Percentiles rank a stretch among this genome's conserved stretches.
These are phyloP conservation scores for Penicillium sp. DNA, from an alignment of 2,329 filamentous ascomycete genomes.

Conservation along the genomic window DNA sequence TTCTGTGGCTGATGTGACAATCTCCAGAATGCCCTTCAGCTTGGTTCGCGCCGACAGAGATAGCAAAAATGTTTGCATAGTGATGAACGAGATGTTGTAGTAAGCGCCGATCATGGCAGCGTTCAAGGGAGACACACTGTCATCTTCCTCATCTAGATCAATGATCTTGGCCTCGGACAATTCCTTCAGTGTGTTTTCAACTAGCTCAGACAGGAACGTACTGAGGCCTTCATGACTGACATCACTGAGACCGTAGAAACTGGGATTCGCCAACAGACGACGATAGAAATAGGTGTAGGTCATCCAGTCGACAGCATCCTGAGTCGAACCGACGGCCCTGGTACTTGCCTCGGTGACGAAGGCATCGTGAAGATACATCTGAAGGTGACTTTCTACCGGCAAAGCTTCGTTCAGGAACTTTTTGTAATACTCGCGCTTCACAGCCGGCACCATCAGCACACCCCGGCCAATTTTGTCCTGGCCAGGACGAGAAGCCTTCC, in stretches of 20 bases:
- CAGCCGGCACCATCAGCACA: slow-evolving; percentile 91
- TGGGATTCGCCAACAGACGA: slow-evolving; percentile 87
- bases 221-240: slow-evolving; percentile 90
- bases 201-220: slow-evolving; percentile 85
- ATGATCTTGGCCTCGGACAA: slow-evolving; percentile 90
- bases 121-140: slow-evolving; percentile 81
- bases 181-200: slow-evolving; percentile 87
- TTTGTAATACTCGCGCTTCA: slow-evolving; percentile 96
- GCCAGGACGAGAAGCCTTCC: slow-evolving; percentile 74
- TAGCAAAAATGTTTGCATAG: slow-evolving; percentile 96
- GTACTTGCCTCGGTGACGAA: slow-evolving; percentile 97
- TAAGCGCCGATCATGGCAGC: slow-evolving; percentile 97
- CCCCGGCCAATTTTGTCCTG: slow-evolving; percentile 77
- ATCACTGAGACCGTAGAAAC: slow-evolving; percentile 86
- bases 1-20: slow-evolving; percentile 92
- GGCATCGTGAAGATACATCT: slow-evolving; percentile 86
- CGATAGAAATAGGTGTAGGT: slow-evolving; percentile 99
- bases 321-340: slow-evolving; percentile 88
- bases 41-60: slow-evolving; percentile 85
- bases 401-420: slow-evolving; percentile 96
- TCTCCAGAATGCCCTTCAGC: slow-evolving; percentile 94
- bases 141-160: slow-evolving; percentile 90
- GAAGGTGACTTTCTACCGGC: slow-evolving; percentile 89
- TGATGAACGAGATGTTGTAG: slow-evolving; percentile 99
- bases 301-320: slow-evolving; percentile 96